Conservation (phyloP, 2,329 filamentous ascomycete genomes). For the Zymoseptoria brevis region DNA sequence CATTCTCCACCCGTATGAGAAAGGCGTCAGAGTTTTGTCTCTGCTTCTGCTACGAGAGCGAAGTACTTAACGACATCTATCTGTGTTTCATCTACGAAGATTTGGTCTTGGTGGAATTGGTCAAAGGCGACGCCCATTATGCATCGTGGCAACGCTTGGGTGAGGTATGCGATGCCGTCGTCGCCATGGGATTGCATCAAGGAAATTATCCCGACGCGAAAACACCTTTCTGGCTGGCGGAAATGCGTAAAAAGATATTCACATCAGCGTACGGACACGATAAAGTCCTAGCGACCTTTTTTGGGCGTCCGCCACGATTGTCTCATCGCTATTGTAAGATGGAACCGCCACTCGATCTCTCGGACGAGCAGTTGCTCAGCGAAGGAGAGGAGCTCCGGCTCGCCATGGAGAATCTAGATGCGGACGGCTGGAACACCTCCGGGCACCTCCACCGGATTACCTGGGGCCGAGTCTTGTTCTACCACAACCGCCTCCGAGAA, state of each 20-base stretch:
- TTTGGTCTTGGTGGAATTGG: constrained; percentile 24
- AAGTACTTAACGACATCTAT: constrained; percentile 29
- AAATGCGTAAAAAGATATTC: constrained; percentile 29
- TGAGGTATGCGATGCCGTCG: constrained; percentile 28
- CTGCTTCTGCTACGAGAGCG: constrained; percentile 30
- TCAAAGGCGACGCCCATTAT: constrained; percentile 29
- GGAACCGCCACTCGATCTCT: constrained; percentile 48
- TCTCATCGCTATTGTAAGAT: constrained; percentile 46
- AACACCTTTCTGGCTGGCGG: constrained; percentile 29
- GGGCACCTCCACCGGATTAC: constrained; percentile 40
- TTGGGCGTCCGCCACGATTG: constrained; percentile 44
- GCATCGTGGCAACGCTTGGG: constrained; percentile 29
- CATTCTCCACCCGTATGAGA: constrained; percentile 40
- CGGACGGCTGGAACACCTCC: constrained; percentile 46
- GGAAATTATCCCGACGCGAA: constrained; percentile 25
- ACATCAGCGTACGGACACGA: constrained; percentile 27
- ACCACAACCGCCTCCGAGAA: constrained; percentile 47
- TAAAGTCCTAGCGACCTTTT: constrained; percentile 27
- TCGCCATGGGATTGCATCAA: constrained; percentile 30
- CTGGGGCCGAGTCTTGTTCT: constrained; percentile 39
- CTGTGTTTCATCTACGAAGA: constrained; percentile 29
- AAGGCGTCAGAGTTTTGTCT: constrained; percentile 28
- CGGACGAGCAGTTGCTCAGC: constrained; percentile 42
- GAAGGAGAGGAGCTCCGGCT: constrained; percentile 35
- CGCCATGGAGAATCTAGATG: constrained; percentile 38